Evolutionary conservation across 2,329 filamentous ascomycete genomes (phyloP), one percentile per base, ranked within the genome.

Genomic region (Aspergillus ibericus): DNA sequence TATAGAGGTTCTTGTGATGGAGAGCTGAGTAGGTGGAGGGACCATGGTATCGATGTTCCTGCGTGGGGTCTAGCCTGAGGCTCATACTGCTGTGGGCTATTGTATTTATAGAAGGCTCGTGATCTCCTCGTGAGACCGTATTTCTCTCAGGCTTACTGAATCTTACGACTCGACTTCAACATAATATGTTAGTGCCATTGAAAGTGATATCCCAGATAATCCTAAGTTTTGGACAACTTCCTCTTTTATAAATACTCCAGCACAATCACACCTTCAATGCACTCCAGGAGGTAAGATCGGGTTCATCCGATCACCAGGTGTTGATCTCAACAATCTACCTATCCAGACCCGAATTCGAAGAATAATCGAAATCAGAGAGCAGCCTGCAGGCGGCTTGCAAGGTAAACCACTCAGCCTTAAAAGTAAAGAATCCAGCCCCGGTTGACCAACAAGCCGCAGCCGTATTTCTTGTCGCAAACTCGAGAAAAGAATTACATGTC

Each of bases 401-500:
- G 36, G n/a, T 4, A 3, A 18, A 32, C 16, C 15, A 32, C 15
- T 29, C n/a, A 48, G n/a, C 15, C 44, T 9, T 8, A 29, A 47
- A 48, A 48, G 16, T 13, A 35, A 50, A 13, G 22, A 25, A 22
- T 25, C 34, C 16, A 22, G 9, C 35, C 29, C 20, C 48, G 15
- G 12, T 13, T 51, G 48, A 13, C 29, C 29, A 35, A 15, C 48
- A 18, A 20, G 12, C n/a, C n/a, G 16, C 18, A 22, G 20, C 29
- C 13, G 35, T 29, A 40, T 35, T 5, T 32, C 44, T 12, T 9
- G 44, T 15, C 7, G 10, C 25, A 32, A 12, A 16, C n/a, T 7
- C 25, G 27, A 48, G 15, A 12, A 22, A 12, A 8, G 25, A 25
- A 64, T 77, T 78, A 86, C 69, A 80, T 74, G 66, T 81, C 79